Percentiles rank a stretch among this genome's conserved stretches.
These are phyloP conservation scores for Pleurotus salmoneostramineus DNA, from an alignment of 768 basidiomycete species.

Conservation along the genomic window DNA sequence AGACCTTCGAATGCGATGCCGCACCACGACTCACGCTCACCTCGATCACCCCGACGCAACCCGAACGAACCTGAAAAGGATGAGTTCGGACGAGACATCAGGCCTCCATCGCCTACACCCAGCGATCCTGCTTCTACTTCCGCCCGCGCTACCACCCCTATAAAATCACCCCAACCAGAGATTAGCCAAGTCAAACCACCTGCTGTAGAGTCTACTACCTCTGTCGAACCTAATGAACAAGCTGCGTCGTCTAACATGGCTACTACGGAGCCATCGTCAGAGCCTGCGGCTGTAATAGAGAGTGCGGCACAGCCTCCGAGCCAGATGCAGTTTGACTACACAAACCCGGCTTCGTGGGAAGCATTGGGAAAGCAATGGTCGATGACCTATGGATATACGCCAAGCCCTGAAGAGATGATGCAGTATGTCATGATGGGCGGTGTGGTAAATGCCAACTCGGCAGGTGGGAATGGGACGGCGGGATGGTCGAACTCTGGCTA, in stretches of 20 bases:
- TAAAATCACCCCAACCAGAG: slow-evolving; percentile 17
- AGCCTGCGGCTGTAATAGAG: slow-evolving; percentile 28
- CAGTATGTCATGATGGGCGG: slow-evolving; percentile 55
- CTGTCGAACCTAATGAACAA: slow-evolving; percentile 42
- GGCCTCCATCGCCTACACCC: slow-evolving; percentile 45
- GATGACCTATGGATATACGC: slow-evolving; percentile 60
- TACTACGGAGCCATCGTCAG: slow-evolving; percentile 3
- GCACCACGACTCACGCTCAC: slow-evolving; percentile 11
- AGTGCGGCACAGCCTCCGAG: slow-evolving; percentile 9
- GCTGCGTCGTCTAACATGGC: slow-evolving; percentile 38
- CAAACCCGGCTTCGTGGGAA: slow-evolving; percentile 74
- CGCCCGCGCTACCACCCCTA: slow-evolving; percentile 11
- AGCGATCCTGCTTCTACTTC: slow-evolving; percentile 19
- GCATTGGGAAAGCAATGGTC: slow-evolving; percentile 77
- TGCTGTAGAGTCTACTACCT: slow-evolving; percentile 35
- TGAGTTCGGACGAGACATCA: slow-evolving; percentile 84
- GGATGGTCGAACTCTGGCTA: slow-evolving; percentile 4
- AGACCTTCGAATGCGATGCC: slow-evolving; percentile 32
- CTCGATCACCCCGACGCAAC: slow-evolving; percentile 15
- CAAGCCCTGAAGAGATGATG: slow-evolving; percentile 76
- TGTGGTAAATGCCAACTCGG: slow-evolving; percentile 10
- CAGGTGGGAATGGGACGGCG: slow-evolving; percentile 14
- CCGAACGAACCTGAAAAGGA: slow-evolving; percentile 51
- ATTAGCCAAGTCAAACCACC: slow-evolving; percentile 25
- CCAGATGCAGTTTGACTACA: slow-evolving; percentile 67